A percentile compares a stretch with the other conserved stretches of the same genome.
phyloP scores from a whole-genome alignment of 106 monocot genomes.

The Gastrodia elata region DNA sequence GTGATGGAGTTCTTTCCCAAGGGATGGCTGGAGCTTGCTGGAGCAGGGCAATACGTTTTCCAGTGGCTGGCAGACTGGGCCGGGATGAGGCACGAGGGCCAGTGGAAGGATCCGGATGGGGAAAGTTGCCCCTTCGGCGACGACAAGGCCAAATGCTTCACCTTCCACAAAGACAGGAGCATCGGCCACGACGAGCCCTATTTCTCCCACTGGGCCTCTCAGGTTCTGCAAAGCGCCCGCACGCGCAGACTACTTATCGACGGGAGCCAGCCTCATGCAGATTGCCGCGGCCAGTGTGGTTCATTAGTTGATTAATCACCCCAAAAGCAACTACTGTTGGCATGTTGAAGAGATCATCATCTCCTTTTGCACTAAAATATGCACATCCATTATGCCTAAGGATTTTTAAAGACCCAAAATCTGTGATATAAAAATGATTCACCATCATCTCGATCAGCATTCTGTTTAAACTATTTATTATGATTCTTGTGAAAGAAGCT shows the following conservation, averaged over 20 bases:
- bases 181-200: slow-evolving; percentile 50
- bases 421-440: too few relatives aligned
- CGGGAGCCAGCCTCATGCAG: neutral
- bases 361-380: too few relatives aligned
- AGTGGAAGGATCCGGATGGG: slow-evolving; percentile 43
- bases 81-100: slow-evolving; percentile 40
- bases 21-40: slow-evolving; percentile 53
- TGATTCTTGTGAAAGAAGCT: too few relatives aligned
- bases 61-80: slow-evolving; percentile 36
- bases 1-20: slow-evolving; percentile 77
- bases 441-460: too few relatives aligned
- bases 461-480: too few relatives aligned
- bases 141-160: slow-evolving; percentile 19
- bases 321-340: too few relatives aligned
- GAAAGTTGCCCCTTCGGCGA: slow-evolving; percentile 20
- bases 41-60: slow-evolving; percentile 39
- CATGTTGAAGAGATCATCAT: too few relatives aligned
- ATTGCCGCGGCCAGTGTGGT: too few relatives aligned
- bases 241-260: slow-evolving; percentile 29
- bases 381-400: too few relatives aligned
- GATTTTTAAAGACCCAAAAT: too few relatives aligned
- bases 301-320: too few relatives aligned
- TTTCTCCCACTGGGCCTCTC: slow-evolving; percentile 39
- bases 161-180: slow-evolving; percentile 38
- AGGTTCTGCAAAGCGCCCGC: slow-evolving; percentile 34